A percentile compares a stretch with the other conserved stretches of the same genome.
phyloP scores from a whole-genome alignment of 441 rosid species.

The Gossypium davidsonii region DNA sequence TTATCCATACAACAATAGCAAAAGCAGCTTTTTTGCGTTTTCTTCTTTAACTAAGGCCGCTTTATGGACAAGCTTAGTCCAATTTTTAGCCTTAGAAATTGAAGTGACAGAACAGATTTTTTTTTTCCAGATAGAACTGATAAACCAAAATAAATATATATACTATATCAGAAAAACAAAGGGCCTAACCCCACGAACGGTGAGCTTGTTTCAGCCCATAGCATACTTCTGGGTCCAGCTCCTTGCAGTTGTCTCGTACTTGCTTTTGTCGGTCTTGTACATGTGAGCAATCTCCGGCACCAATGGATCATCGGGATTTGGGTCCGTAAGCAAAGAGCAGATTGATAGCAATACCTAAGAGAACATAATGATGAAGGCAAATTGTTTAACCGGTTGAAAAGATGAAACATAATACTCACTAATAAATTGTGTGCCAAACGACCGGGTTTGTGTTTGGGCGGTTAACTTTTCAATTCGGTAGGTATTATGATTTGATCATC shows the following conservation, averaged over 20 bases:
- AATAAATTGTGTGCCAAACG: not conserved
- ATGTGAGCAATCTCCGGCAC: slow-evolving; percentile 85
- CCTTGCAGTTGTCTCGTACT: slow-evolving; percentile 75
- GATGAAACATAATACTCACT: not conserved
- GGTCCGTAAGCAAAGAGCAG: slow-evolving; percentile 76
- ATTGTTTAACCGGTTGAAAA: not conserved
- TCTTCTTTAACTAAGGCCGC: slow-evolving; percentile 10
- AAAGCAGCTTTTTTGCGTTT: slow-evolving; percentile 14
- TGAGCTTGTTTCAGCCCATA: slow-evolving; percentile 47
- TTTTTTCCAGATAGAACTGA: not conserved
- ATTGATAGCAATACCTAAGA: slow-evolving; percentile 65
- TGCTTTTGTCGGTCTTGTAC: slow-evolving; percentile 76
- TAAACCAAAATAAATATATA: not conserved
- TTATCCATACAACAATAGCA: slow-evolving; percentile 31
- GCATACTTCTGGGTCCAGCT: slow-evolving; percentile 91
- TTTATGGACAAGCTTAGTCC: slow-evolving; percentile 23
- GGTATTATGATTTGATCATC: not conserved
- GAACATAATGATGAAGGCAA: not conserved
- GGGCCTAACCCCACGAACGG: not conserved
- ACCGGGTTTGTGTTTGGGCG: not conserved
- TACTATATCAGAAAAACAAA: not conserved
- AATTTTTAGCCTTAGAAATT: slow-evolving; percentile 12
- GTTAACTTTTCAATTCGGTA: not conserved
- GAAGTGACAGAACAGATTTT: slow-evolving; percentile 14
- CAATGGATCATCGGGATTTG: slow-evolving; percentile 81